Base-by-base conservation (phyloP, 352 stramenopile genomes). In the Phytopythium oedochilum region DNA sequence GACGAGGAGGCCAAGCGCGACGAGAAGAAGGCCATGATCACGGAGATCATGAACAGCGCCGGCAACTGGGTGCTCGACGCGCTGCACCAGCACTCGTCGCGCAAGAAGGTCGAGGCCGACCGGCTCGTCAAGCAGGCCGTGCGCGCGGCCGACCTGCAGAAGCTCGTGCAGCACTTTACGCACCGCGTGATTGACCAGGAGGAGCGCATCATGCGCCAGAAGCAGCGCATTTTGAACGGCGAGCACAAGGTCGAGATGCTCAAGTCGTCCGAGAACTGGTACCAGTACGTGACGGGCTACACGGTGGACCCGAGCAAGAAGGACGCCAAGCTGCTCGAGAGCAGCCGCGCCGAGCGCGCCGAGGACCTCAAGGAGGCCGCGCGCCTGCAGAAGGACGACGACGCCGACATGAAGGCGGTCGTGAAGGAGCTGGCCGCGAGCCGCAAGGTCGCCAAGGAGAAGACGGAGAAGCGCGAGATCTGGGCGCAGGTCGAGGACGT, bases 221-320 rank as follows among this genome's bases (percentile, higher is more conserved):
- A 94, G 71, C 85, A 94, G 71, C 85, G 85, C 34, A 94, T 94
- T 60, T 63, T 94, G 17, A 91, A 93, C 59, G 80, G 85, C 55
- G 85, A 94, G 60, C 85, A 94, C 76, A 94, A 94, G 77, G 78
- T 94, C 1, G 82, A 94, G 68, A 94, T 94, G 85, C 85, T 94
- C 59, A 94, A 94, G 75, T 89, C 76, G 8, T 89, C 76, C 3
- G 85, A 94, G 68, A 93, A 92, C 71, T 94, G 85, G 85, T 94
- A 88, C 67, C 75, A 93, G 64, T 92, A 92, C 66, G 85, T 92
- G 18, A 94, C 82, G 40, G 75, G 83, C 29, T 76, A 91, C 67
- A 70, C 71, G 8, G 66, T 68, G 6, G 80, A 94, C 68, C 64
- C 85, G 36, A 76, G 83, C 55, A 92, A 91, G 71, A 92, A 94